Base-by-base conservation (phyloP, 768 basidiomycete species). In the Mycena vitilis region DNA sequence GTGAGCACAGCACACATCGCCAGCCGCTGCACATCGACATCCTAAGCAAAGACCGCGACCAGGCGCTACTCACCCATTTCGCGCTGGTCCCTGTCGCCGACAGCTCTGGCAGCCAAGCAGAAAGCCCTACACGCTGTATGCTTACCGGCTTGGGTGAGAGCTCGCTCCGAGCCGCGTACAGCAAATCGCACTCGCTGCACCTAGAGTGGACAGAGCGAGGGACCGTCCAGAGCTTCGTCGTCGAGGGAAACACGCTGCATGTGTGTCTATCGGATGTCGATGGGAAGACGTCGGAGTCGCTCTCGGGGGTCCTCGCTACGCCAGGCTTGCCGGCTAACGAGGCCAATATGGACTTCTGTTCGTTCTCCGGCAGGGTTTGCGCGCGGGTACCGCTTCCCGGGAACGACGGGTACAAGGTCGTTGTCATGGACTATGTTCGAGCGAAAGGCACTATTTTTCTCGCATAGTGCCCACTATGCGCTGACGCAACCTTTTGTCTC, bases 1-100 rank as follows among this genome's bases (percentile, higher is more conserved):
- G 63, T 18, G 70, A 71, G 49, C 56, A 18, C 51, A 58, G 56
- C 42, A 63, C 55, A 2, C 13, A 30, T 2, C 51, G 61, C 4
- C 53, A 45, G 25, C 65, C 70, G 25, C n/a, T 71, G 18, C 36
- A 58, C 52, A 55, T 71, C 57, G 70, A 71, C 34, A 36, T 71
- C 25, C 15, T 66, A 38, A 71, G 57, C 47, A 40, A 60, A 2
- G 5, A 42, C n/a, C 20, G 40, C 45, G 25, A 7, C 18, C 45
- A 55, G 12, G 38, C 30, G 2, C 34, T 71, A 0, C 36, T 71
- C 20, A 63, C 65, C 12, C 70, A 71, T 47, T 66, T 53, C 13
- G 65, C 60, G 6, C 13, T 71, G n/a, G 18, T 51, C 5, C 62
- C 58, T 5, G 2, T 34, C 40, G 15, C 38, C 7, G n/a, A 25